Evolutionary conservation across 306 rosid species (phyloP), one percentile per base, ranked within the genome.

Genomic region (Lablab purpureus): DNA sequence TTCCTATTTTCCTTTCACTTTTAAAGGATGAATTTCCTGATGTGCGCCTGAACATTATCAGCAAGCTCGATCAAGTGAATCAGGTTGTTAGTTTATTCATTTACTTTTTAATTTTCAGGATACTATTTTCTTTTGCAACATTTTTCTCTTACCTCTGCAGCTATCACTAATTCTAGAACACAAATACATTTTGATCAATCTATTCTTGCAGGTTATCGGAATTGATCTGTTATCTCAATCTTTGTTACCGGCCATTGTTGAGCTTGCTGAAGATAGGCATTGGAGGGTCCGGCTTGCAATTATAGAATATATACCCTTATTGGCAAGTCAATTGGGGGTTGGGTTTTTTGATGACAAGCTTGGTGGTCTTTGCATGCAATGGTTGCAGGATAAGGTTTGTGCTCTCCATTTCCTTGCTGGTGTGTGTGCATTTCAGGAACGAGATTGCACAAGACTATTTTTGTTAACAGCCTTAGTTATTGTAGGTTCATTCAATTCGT

Each of bases 11-110:
- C 83, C 98, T 95, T 76, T 95, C 97, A 56, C 96, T 95, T 77
- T 82, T 95, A 81, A 95, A 91, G 90, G 99, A 95, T 82, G 99
- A 95, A 84, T 95, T 95, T 85, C 99, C 99, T 25, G 99, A 95
- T 83, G 99, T 95, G 56, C 98, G 99, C 68, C 89, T 95, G 46
- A 95, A 91, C 84, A 95, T 95, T 76, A 95, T 95, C 85, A 95
- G 99, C 97, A 95, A 95, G 84, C 98, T 95, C 59, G 99, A 95
- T 89, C 98, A 95, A 95, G 99, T 95, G 80, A 95, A 95, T 83
- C 97, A 95, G 99, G 99, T 92, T 74, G 82, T 80, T 56, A 69
- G 40, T 51, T 63, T 80, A 43, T 67, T 69, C 25, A 41, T 79
- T 76, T 66, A 11, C 45, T 40, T 55, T 66, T 78, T 75, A 23